phyloP scores from a whole-genome alignment of 768 basidiomycete genomes.

The Naganishia vaughanmartiniae region DNA sequence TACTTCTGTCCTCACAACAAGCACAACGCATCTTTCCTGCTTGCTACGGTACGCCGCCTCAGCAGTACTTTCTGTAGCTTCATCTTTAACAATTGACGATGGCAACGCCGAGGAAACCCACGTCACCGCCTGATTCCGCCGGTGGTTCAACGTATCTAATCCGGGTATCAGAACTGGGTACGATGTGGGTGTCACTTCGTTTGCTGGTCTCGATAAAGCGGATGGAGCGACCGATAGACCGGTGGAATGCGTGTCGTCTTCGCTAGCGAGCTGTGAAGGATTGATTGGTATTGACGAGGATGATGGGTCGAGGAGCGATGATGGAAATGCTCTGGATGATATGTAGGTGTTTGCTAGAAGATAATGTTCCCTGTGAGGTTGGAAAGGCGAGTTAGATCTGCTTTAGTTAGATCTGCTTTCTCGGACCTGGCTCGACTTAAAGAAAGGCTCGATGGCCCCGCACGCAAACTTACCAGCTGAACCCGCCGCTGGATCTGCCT shows the following conservation, averaged over 20 bases:
- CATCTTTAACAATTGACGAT: background rate
- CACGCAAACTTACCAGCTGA: conserved; percentile 64
- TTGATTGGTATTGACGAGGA: conserved; percentile 14
- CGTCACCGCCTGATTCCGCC: conserved; percentile 72
- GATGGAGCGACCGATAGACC: background rate
- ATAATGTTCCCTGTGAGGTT: conserved; percentile 14
- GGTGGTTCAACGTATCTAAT: conserved; percentile 51
- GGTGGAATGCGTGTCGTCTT: background rate
- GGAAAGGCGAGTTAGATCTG: background rate
- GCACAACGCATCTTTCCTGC: conserved; percentile 58
- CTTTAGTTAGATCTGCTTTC: too few relatives aligned
- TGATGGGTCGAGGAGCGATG: conserved; percentile 18
- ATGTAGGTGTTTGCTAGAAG: conserved; percentile 22
- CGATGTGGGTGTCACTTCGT: conserved; percentile 6
- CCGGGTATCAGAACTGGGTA: conserved; percentile 22
- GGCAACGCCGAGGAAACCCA: conserved; percentile 61
- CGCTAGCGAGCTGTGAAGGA: conserved; percentile 8
- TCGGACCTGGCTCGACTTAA: too few relatives aligned
- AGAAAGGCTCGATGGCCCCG: background rate
- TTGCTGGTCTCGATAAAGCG: conserved; percentile 3
- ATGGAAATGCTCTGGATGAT: conserved; percentile 31
- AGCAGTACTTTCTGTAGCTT: background rate
- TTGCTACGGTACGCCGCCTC: background rate
- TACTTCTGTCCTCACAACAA: conserved; percentile 60
- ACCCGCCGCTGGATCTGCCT: conserved; percentile 56